A percentile compares a stretch with the other conserved stretches of the same genome.
phyloP scores from a whole-genome alignment of 257 asterid genomes.

The Lavandula angustifolia region DNA sequence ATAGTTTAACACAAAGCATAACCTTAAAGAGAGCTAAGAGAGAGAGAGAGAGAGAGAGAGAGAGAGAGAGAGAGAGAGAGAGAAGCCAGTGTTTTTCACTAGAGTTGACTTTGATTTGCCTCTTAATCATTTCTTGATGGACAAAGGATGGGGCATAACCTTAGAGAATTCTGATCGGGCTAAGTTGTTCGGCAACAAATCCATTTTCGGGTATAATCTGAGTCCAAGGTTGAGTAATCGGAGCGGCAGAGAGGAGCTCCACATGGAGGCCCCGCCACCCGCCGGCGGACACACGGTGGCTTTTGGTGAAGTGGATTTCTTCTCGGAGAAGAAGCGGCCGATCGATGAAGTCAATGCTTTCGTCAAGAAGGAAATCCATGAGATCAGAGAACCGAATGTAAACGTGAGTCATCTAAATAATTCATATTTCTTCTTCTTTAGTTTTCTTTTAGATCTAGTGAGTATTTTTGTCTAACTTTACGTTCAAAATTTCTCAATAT shows the following conservation, averaged over 20 bases:
- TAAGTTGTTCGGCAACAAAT: constrained; percentile 53
- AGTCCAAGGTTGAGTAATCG: constrained; percentile 49
- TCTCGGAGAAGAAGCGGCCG: constrained; percentile 48
- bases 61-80: background rate
- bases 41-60: constrained; percentile 2
- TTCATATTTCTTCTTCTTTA: no score
- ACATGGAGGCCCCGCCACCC: constrained; percentile 17
- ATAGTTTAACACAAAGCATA: background rate
- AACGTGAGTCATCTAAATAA: constrained; percentile 50
- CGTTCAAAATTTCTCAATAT: no score
- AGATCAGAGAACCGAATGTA: constrained; percentile 36
- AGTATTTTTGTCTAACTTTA: background rate
- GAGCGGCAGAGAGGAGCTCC: constrained; percentile 24
- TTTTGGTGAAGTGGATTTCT: constrained; percentile 74
- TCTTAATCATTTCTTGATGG: constrained; percentile 37
- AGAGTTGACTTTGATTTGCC: background rate
- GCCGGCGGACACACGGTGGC: constrained; percentile 37
- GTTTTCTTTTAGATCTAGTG: background rate
- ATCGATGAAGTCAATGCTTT: background rate
- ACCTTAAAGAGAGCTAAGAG: background rate
- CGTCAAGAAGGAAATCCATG: constrained; percentile 51
- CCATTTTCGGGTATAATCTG: constrained; percentile 52
- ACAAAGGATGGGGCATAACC: constrained; percentile 71
- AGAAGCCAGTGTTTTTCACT: background rate
- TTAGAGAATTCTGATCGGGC: constrained; percentile 57